These are phyloP conservation scores for Suillus spraguei DNA, from an alignment of 768 basidiomycete genomes.

Conservation along the genomic window DNA sequence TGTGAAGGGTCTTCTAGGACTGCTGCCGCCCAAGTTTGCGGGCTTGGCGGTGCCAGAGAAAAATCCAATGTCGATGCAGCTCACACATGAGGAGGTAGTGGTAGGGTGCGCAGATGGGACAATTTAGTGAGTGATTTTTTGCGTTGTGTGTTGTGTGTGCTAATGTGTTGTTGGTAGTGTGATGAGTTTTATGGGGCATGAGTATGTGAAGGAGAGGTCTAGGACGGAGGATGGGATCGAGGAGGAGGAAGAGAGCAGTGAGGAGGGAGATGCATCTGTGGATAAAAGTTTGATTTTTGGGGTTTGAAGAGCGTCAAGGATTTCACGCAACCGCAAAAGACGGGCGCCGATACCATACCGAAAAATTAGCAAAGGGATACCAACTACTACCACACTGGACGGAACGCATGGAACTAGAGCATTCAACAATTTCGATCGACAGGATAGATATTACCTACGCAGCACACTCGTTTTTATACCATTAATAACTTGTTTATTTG, in stretches of 20 bases:
- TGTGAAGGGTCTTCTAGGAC: constrained; percentile 62
- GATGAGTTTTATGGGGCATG: constrained; percentile 64
- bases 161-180: constrained; percentile 41
- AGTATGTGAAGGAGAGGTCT: constrained; percentile 43
- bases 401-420: neutral
- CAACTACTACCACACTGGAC: neutral
- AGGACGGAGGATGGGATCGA: neutral
- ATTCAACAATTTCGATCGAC: neutral
- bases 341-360: neutral
- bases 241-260: constrained; percentile 3
- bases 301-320: neutral
- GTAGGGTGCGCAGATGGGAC: constrained; percentile 89
- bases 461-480: constrained; percentile 2
- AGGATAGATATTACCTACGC: neutral
- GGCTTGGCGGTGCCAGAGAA: constrained; percentile 88
- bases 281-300: constrained; percentile 1
- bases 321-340: neutral
- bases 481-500: neutral
- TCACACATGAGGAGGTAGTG: constrained; percentile 89
- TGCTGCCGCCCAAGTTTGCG: constrained; percentile 66
- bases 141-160: neutral
- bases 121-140: constrained; percentile 70
- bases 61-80: constrained; percentile 93
- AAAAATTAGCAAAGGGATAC: neutral
- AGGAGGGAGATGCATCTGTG: neutral